Conservation (phyloP, 257 asterid species). For the Apocynum venetum region DNA sequence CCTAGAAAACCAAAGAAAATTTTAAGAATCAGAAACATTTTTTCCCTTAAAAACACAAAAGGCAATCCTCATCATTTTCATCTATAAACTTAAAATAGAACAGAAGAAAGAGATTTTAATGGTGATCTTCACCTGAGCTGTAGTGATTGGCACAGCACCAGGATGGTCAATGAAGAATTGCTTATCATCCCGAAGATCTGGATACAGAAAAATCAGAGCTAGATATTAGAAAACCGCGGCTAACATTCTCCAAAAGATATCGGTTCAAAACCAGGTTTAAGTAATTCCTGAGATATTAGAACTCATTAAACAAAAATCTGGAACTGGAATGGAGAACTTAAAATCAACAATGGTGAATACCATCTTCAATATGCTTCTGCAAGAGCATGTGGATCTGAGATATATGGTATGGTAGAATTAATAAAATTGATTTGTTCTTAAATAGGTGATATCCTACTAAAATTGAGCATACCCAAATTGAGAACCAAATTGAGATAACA, state of each 20-base stretch:
- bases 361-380: neutral
- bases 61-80: neutral
- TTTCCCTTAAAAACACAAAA: neutral
- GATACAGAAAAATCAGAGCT: conserved; percentile 8
- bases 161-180: conserved; percentile 42
- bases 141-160: conserved; percentile 42
- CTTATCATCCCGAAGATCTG: conserved; percentile 47
- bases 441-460: neutral
- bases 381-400: neutral
- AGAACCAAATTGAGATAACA: neutral
- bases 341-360: neutral
- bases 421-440: neutral
- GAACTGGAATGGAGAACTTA: neutral
- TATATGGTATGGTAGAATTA: neutral
- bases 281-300: neutral
- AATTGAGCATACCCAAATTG: neutral
- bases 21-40: neutral
- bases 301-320: neutral
- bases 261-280: neutral
- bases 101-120: neutral
- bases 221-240: neutral
- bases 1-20: conserved; percentile 15
- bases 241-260: neutral
- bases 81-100: neutral
- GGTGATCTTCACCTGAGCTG: conserved; percentile 33